These are phyloP conservation scores for Tetrahymena elliotti DNA, from an alignment of 73 alveolate genomes.

Conservation along the genomic window DNA sequence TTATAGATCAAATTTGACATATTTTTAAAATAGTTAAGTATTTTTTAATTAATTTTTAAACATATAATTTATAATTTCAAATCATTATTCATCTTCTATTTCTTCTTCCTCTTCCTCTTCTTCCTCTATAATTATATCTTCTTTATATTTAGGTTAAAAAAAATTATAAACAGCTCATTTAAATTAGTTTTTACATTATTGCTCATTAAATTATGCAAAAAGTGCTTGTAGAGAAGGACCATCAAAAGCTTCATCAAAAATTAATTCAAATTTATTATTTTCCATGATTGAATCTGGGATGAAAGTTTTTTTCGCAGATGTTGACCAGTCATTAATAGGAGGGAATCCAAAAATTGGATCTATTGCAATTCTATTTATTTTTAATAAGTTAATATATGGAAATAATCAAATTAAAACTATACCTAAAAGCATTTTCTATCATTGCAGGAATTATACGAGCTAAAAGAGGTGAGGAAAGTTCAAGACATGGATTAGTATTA, in stretches of 20 bases:
- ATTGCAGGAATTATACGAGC: conserved; percentile 47
- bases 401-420: neutral
- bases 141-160: neutral
- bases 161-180: neutral
- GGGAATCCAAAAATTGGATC: conserved; percentile 58
- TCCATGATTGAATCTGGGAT: conserved; percentile 38
- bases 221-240: conserved; percentile 31
- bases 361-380: conserved; percentile 13
- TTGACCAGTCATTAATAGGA: conserved; percentile 15
- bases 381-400: too few relatives aligned
- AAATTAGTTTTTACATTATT: neutral
- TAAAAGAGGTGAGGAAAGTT: conserved; percentile 48
- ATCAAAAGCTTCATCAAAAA: conserved; percentile 51
- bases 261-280: conserved; percentile 41
- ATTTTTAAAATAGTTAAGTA: too few relatives aligned
- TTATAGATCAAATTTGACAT: neutral
- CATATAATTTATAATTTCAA: neutral
- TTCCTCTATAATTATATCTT: conserved; percentile 30
- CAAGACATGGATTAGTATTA: conserved; percentile 59
- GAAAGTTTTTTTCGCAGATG: conserved; percentile 21
- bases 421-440: conserved; percentile 55
- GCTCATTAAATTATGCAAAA: conserved; percentile 1
- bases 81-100: conserved; percentile 14
- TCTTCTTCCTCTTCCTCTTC: conserved; percentile 38
- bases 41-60: neutral